phyloP scores from a whole-genome alignment of 73 alveolate species.

The Tetrahymena thermophila region DNA sequence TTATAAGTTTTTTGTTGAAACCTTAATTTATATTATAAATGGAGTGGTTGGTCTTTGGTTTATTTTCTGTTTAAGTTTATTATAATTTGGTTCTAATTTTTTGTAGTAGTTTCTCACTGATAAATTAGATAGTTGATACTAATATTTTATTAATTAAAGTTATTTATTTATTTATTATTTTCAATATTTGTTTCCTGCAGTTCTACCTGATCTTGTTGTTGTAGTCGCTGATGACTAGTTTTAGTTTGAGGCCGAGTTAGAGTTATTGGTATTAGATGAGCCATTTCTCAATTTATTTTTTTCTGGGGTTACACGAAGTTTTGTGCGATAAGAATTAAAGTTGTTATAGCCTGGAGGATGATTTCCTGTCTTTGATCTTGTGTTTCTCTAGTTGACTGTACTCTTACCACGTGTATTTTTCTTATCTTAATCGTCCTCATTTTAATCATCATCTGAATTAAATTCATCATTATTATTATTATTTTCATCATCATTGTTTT shows the following conservation, averaged over 20 bases:
- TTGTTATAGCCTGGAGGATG: neutral
- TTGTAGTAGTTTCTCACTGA: neutral
- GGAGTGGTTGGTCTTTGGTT: neutral
- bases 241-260: neutral
- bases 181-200: neutral
- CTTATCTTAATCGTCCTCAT: neutral
- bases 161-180: neutral
- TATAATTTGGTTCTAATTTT: too few species aligned
- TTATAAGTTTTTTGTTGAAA: neutral
- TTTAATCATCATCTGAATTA: neutral
- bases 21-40: too few species aligned
- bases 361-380: neutral
- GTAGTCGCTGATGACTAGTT: neutral
- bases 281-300: neutral
- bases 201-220: neutral
- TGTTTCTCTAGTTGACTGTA: neutral
- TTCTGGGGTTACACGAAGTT: neutral
- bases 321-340: neutral
- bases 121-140: too few species aligned
- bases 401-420: neutral
- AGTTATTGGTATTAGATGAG: neutral
- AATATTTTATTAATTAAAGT: too few species aligned
- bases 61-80: neutral
- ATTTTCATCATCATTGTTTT: neutral
- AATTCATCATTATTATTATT: neutral